Conservation (phyloP, 2,329 filamentous ascomycete genomes). For the Endothia cerciana region DNA sequence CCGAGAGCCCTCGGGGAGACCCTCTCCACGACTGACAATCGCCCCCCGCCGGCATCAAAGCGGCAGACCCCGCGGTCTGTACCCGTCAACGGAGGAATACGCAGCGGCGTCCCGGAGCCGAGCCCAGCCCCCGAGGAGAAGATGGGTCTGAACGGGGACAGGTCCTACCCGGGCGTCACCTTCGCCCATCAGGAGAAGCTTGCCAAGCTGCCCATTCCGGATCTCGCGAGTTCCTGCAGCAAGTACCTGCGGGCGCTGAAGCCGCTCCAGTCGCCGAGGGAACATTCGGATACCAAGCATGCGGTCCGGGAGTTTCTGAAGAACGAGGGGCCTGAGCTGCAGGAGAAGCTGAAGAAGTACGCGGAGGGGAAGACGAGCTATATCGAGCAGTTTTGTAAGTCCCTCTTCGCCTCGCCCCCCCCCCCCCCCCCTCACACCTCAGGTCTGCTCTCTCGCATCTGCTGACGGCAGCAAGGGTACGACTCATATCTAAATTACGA, state of each 20-base stretch:
- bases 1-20: slow-evolving; percentile 75
- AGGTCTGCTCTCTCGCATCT: slow-evolving; percentile 22
- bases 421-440: neutral
- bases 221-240: slow-evolving; percentile 75
- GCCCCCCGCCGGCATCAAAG: slow-evolving; percentile 33
- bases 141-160: slow-evolving; percentile 57
- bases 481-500: slow-evolving; percentile 98
- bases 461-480: slow-evolving; percentile 66
- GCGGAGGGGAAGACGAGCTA: slow-evolving; percentile 91
- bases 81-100: slow-evolving; percentile 40
- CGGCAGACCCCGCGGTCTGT: slow-evolving; percentile 45
- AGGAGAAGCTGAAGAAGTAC: slow-evolving; percentile 89
- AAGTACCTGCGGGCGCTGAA: slow-evolving; percentile 80
- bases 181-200: slow-evolving; percentile 88
- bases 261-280: slow-evolving; percentile 78
- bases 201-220: slow-evolving; percentile 90
- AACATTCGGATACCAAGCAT: slow-evolving; percentile 79
- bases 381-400: slow-evolving; percentile 97
- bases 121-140: slow-evolving; percentile 27
- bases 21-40: slow-evolving; percentile 54
- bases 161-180: slow-evolving; percentile 73
- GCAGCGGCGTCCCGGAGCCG: slow-evolving; percentile 38
- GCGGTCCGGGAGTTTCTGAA: slow-evolving; percentile 84
- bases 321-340: slow-evolving; percentile 79
- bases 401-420: neutral